Evolutionary conservation across 106 monocot species (phyloP), one percentile per base, ranked within the genome.

Genomic region (Allium fistulosum): DNA sequence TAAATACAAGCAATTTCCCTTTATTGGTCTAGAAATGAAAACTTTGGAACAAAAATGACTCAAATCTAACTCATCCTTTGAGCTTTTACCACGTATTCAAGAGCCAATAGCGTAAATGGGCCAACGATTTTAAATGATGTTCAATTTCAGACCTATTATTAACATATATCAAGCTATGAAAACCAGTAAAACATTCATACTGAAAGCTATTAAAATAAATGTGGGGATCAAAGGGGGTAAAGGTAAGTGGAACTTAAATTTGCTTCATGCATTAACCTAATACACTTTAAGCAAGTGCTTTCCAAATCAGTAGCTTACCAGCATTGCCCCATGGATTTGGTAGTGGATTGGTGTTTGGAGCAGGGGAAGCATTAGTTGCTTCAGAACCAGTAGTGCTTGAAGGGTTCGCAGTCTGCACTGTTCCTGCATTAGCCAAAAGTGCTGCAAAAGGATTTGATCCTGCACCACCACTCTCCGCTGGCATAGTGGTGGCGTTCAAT

Each of bases 401-500:
- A 18, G 80, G 26, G 72, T 77, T 82, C 55, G 75, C 10, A 15
- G 79, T 55, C 46, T 46, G 52, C 48, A 61, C 69, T 10, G 67
- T 62, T 15, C 72, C 83, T 66, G 82, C 88, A 58, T 83, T 83
- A 17, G 87, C 91, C 10, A 84, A 58, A 73, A 95, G 81, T 7
- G 87, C 87, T 12, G 87, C 82, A 80, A 94, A 85, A 51, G 94
- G 90, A 57, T 94, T 94, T 48, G 85, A 66, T 46, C 71, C 85
- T 2, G 61, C 14, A 59, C 79, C 81, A 60, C 82, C 85, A 48
- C 63, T 22, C 10, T 88, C 86, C 12, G 74, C 92, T 8, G 69
- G 84, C 92, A 96, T 87, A 14, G 91, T 86, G 1, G 96, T 86
- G 12, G 96, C 92, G 86, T 96, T 96, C 28, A 96, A 72, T 58